Evolutionary conservation across 192 early-diverging fungal species (phyloP), one percentile per base, ranked within the genome.

Genomic region (Linderina pennispora): DNA sequence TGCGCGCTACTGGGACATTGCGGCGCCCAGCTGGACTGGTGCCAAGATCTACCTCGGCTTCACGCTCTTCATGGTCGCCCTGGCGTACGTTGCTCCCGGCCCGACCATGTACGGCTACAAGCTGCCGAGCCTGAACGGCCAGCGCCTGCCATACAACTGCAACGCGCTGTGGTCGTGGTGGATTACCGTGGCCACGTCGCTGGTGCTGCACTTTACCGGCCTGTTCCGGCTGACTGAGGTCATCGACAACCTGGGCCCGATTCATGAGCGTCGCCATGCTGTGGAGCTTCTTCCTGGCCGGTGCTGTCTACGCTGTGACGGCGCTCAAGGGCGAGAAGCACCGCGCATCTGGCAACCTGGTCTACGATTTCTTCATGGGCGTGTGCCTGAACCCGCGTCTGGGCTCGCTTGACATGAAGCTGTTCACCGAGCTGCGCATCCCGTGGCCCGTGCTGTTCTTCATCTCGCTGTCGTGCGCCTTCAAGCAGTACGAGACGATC

Each of bases 291-390:
- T 87, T 77, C 46, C 80, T 38, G 44, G 75, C 72, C n/a, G 53
- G 50, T 52, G 52, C 50, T 17, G 36, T 62, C 40, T 65, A 74
- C 39, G 50, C 51, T 3, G 60, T 94, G n/a, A 65, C 85, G 0
- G 84, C 86, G 1, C 50, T 67, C n/a, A 83, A 83, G 21, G 93
- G 91, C 34, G 88, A 93, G 71, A 83, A 64, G 62, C 68, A 72
- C 62, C 60, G 68, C 36, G 62, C 62, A 1, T 72, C 90, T 20
- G 89, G 91, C 26, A 91, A 90, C 72, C 40, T 74, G 17, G 48
- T 92, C 40, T 97, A 98, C 70, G 92, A 97, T 62, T 97, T 90
- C 60, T 93, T 89, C 66, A 94, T 98, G 51, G 95, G 95, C 28
- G 78, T 92, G 48, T 92, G 94, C 62, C 77, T 98, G 47, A 96